phyloP scores from a whole-genome alignment of 1,284 basidiomycete species.

The Lentinula novae-zelandiae region DNA sequence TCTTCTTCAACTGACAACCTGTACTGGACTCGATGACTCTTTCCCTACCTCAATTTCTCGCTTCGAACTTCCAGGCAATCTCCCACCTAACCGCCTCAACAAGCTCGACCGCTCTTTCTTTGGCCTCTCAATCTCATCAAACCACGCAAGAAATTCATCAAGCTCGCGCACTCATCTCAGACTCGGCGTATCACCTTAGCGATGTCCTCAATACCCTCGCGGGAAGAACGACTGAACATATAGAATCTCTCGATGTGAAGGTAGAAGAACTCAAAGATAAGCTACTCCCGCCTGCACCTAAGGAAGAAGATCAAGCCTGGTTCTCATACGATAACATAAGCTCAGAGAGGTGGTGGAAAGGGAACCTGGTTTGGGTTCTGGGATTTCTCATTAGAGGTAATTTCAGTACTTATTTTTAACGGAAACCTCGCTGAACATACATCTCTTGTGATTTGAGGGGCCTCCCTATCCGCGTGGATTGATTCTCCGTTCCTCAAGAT shows the following conservation, averaged over 20 bases:
- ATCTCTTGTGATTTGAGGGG: background rate
- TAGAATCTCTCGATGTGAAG: background rate
- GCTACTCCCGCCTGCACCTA: background rate
- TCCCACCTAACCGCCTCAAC: conserved; percentile 4
- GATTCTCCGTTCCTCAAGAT: conserved; percentile 6
- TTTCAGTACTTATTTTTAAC: background rate
- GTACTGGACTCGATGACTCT: no score
- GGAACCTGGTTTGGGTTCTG: background rate
- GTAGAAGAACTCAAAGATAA: background rate
- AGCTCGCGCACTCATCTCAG: background rate
- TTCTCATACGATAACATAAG: background rate
- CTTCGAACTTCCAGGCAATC: conserved; percentile 1
- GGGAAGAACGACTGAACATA: background rate
- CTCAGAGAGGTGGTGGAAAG: conserved; percentile 9
- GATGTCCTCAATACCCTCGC: background rate
- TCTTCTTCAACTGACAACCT: background rate
- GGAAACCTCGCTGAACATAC: background rate
- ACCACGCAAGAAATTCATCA: conserved; percentile 3
- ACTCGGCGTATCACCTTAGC: background rate
- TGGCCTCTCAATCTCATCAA: background rate
- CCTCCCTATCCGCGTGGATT: background rate
- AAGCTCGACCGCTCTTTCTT: background rate
- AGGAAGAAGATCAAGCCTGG: background rate
- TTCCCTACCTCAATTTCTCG: no score
- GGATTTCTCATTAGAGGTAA: conserved; percentile 1